Percentiles rank a stretch among this genome's conserved stretches.
Conservation (phyloP, 164 flowering plant species). For the Vitis amurensis region DNA sequence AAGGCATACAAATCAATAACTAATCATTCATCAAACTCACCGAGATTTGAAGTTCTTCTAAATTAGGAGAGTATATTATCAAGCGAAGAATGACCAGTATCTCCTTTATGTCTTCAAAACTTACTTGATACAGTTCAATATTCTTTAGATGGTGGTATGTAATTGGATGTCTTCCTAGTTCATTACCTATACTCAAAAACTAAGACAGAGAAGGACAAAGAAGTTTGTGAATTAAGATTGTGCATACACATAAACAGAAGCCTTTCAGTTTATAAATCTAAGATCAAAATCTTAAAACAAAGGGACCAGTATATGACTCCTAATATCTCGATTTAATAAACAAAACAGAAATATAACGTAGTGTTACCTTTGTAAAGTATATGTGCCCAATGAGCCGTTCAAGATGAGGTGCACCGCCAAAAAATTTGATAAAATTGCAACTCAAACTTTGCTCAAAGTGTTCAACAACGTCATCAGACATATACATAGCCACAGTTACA, state of each 20-base stretch:
- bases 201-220: conserved; percentile 14
- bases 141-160: conserved; percentile 41
- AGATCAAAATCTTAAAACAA: neutral
- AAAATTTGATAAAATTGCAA: conserved; percentile 53
- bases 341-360: neutral
- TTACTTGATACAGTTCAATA: conserved; percentile 58
- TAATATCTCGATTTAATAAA: neutral
- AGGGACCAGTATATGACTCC: neutral
- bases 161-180: conserved; percentile 26
- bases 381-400: conserved; percentile 57
- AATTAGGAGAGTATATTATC: conserved; percentile 50
- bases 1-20: neutral
- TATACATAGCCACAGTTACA: conserved; percentile 49
- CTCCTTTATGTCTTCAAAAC: conserved; percentile 73
- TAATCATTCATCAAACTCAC: conserved; percentile 31
- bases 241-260: neutral
- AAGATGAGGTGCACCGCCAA: conserved; percentile 60
- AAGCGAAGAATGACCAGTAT: conserved; percentile 56
- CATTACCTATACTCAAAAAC: conserved; percentile 69
- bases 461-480: conserved; percentile 51
- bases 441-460: conserved; percentile 44
- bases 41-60: conserved; percentile 55
- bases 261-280: neutral
- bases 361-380: conserved; percentile 70
- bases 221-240: neutral